A percentile compares a stretch with the other conserved stretches of the same genome.
These are phyloP conservation scores for Crithidia expoeki DNA, from an alignment of 208 protist species.

Conservation along the genomic window DNA sequence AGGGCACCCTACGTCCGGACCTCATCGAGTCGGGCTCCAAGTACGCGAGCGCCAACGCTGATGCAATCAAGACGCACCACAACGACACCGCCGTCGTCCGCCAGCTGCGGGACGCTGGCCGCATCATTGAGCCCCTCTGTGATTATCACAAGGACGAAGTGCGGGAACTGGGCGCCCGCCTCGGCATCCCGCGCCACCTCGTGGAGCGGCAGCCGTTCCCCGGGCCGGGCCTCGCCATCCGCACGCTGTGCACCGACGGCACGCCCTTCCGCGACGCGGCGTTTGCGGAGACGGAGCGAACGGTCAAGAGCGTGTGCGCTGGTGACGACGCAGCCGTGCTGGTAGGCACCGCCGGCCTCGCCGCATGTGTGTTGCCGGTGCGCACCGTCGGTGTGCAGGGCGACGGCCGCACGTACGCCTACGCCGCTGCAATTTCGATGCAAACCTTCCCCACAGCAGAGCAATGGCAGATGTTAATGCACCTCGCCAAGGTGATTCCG, in stretches of 20 bases:
- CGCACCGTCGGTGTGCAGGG: constrained; percentile 97
- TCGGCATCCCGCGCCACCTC: constrained; percentile 94
- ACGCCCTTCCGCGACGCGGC: constrained; percentile 54
- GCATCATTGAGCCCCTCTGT: constrained; percentile 97
- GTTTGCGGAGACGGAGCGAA: constrained; percentile 46
- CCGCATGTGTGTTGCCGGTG: constrained; percentile 85
- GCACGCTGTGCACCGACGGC: constrained; percentile 92
- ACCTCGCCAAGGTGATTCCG: constrained; percentile 89
- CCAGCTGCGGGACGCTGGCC: constrained; percentile 89
- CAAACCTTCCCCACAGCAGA: constrained; percentile 44
- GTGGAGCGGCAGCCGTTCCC: constrained; percentile 96
- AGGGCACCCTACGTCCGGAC: constrained; percentile 97
- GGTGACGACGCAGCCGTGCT: constrained; percentile 15
- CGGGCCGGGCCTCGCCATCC: constrained; percentile 98
- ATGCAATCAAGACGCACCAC: constrained; percentile 99
- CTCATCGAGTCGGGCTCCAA: constrained; percentile 95
- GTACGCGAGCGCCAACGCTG: constrained; percentile 83
- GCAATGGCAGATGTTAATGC: constrained; percentile 79
- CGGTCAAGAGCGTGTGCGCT: constrained; percentile 41
- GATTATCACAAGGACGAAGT: constrained; percentile 99
- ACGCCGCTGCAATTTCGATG: constrained; percentile 85
- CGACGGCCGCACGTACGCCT: constrained; percentile 97
- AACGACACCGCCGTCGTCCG: constrained; percentile 97
- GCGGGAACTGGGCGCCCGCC: constrained; percentile 90
- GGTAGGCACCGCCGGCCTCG: constrained; percentile 20